Conservation (phyloP, 2,329 filamentous ascomycete genomes). For the Fusarium secorum region DNA sequence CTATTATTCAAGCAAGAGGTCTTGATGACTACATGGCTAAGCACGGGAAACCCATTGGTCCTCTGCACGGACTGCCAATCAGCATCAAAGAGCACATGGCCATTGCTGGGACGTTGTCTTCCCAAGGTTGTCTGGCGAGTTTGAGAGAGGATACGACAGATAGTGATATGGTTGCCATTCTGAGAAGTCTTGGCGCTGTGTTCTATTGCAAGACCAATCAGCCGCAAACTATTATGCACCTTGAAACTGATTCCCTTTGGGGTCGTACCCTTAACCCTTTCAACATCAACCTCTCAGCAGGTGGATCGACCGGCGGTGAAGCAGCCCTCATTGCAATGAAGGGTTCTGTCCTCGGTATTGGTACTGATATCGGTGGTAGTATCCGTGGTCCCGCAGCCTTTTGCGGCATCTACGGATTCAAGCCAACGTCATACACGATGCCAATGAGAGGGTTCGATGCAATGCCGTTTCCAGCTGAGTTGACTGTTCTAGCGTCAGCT, state of each 20-base stretch:
- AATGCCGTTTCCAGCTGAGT: constrained; percentile 44
- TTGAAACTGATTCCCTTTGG: constrained; percentile 65
- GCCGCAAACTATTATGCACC: constrained; percentile 56
- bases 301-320: constrained; percentile 67
- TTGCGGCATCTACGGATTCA: background rate
- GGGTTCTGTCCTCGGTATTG: constrained; percentile 17
- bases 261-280: constrained; percentile 67
- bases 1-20: background rate
- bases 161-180: constrained; percentile 57
- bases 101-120: constrained; percentile 4
- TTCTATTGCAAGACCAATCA: constrained; percentile 73
- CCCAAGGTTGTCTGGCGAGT: background rate
- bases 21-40: constrained; percentile 16
- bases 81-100: constrained; percentile 28
- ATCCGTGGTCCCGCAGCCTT: background rate
- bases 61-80: constrained; percentile 28
- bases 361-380: background rate
- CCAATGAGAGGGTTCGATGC: constrained; percentile 13
- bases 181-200: constrained; percentile 68
- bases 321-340: constrained; percentile 46
- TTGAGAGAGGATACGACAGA: constrained; percentile 11
- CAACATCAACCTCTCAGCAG: constrained; percentile 63
- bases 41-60: constrained; percentile 11
- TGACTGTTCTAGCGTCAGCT: constrained; percentile 32
- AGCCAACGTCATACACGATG: background rate